Percentiles rank a stretch among this genome's conserved stretches.
These are phyloP conservation scores for Aristolochia fimbriata DNA, from an alignment of 164 flowering plant species.

Conservation along the genomic window DNA sequence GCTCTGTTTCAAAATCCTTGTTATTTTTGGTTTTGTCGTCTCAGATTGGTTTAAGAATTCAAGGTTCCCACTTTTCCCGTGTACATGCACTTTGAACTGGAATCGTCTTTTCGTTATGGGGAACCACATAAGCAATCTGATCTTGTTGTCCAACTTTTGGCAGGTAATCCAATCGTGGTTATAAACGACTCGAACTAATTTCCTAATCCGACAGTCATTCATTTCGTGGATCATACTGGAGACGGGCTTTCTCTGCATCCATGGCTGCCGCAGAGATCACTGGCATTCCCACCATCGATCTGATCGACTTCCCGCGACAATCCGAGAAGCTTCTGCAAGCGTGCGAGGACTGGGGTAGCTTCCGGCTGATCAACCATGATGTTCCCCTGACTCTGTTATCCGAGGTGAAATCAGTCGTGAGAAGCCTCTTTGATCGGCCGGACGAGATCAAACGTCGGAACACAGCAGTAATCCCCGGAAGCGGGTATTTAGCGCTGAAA, in stretches of 20 bases:
- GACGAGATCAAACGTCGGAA: slow-evolving; percentile 47
- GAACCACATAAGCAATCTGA: too few species aligned
- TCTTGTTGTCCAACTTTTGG: too few species aligned
- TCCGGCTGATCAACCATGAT: slow-evolving; percentile 51
- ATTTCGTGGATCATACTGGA: too few species aligned
- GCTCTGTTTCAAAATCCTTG: too few species aligned
- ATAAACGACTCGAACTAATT: too few species aligned
- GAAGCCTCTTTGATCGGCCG: slow-evolving; percentile 47
- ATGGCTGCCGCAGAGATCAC: background rate
- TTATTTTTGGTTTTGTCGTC: too few species aligned
- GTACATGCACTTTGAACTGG: too few species aligned
- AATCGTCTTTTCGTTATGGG: too few species aligned
- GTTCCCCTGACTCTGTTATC: slow-evolving; percentile 30
- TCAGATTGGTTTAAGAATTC: too few species aligned
- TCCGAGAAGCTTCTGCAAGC: slow-evolving; percentile 29
- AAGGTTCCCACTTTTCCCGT: too few species aligned
- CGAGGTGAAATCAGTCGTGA: slow-evolving; percentile 53
- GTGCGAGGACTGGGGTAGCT: slow-evolving; percentile 62
- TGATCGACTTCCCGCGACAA: slow-evolving; percentile 22
- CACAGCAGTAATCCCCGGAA: slow-evolving; percentile 41
- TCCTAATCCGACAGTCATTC: too few species aligned
- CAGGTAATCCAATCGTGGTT: too few species aligned
- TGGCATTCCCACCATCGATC: slow-evolving; percentile 46
- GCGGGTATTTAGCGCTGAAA: slow-evolving; percentile 56
- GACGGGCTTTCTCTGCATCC: background rate